Conservation (phyloP, 371 early-diverging fungal species). For the Parasitella parasitica region DNA sequence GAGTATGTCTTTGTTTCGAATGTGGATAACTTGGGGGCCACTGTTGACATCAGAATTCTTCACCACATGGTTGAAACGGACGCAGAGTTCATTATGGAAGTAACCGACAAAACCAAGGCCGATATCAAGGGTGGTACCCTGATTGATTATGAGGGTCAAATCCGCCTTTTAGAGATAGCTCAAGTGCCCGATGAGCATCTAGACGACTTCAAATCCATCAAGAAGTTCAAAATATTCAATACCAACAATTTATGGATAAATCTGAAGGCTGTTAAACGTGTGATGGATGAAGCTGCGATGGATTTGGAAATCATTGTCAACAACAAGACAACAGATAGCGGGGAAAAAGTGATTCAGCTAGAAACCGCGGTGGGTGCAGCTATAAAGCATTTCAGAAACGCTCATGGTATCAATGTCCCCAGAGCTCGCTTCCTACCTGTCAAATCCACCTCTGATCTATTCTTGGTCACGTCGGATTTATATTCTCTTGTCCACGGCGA, state of each 20-base stretch:
- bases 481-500: conserved; percentile 94
- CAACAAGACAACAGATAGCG: conserved; percentile 84
- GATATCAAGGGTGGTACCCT: conserved; percentile 99
- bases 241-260: conserved; percentile 99
- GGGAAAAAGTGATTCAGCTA: conserved; percentile 97
- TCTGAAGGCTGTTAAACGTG: conserved; percentile 93
- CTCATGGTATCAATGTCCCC: conserved; percentile 98
- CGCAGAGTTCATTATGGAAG: conserved; percentile 99
- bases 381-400: conserved; percentile 97
- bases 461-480: conserved; percentile 95
- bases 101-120: conserved; percentile 99
- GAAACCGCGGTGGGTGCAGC: conserved; percentile 99
- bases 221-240: conserved; percentile 99
- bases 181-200: conserved; percentile 97
- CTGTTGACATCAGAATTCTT: conserved; percentile 94
- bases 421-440: conserved; percentile 98
- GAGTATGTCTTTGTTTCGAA: conserved; percentile 99
- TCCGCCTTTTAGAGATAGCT: conserved; percentile 98
- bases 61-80: conserved; percentile 89
- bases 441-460: conserved; percentile 98
- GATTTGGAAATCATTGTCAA: conserved; percentile 98
- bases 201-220: conserved; percentile 98
- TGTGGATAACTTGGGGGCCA: conserved; percentile 99
- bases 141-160: conserved; percentile 94
- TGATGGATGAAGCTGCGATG: conserved; percentile 81